Evolutionary conservation across 805 yeast genomes (phyloP), one percentile per base, ranked within the genome.

Genomic region (Candida maris): DNA sequence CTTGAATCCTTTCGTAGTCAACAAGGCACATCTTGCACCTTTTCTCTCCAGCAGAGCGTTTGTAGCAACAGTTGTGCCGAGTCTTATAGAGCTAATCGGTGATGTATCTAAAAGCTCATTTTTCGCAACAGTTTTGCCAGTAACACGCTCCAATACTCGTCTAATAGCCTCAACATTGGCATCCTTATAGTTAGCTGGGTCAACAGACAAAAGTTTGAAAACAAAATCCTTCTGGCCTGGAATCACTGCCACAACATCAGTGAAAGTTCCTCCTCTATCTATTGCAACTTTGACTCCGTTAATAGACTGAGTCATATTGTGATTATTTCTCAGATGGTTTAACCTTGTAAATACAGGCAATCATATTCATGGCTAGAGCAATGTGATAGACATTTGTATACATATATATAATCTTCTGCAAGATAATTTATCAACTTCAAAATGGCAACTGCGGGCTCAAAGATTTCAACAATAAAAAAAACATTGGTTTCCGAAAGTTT

Each of bases 201-300:
- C 96, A 3, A 85, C 95, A 0, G 95, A 85, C 14, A 89, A 67
- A 19, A 88, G 62, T 58, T 88, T 89, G 55, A 88, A 70, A 2
- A 84, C 77, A 27, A 73, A 68, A 50, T 82, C 88, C 27, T 69
- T 72, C 23, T 69, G 67, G 19, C 60, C 62, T 42, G 70, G 60
- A 27, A 69, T 70, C 8, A 68, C 52, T 67, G 86, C 62, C 40
- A 77, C 59, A 57, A 81, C 68, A 51, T 85, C 96, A 1, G 95
- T 86, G 63, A 88, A 88, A 1, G 97, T 88, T 35, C 97, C 96
- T 44, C 96, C 96, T 41, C 89, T 45, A 30, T 71, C 74, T 28
- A 65, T 61, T 5, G 73, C 69, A 26, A 26, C 13, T 14, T 26
- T 9, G 13, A 14, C 29, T 15, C 29, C 29, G 8, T 26, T 15